phyloP scores from a whole-genome alignment of 2,329 filamentous ascomycete species.

The Colletotrichum nymphaeae region DNA sequence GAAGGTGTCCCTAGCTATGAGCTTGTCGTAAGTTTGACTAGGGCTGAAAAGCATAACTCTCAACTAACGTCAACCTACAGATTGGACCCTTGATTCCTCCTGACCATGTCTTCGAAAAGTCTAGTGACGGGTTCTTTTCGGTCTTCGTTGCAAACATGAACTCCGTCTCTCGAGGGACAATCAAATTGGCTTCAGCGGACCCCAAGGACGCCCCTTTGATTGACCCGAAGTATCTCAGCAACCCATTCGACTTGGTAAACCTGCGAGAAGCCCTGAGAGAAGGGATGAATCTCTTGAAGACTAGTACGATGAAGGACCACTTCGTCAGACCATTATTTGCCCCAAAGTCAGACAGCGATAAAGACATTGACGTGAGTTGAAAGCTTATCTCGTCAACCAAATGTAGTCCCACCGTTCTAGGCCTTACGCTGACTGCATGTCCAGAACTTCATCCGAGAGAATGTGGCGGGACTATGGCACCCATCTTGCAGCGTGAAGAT shows the following conservation, averaged over 20 bases:
- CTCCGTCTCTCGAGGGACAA: conserved; percentile 6
- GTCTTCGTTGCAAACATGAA: conserved; percentile 27
- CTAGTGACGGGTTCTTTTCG: conserved; percentile 13
- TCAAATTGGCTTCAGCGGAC: conserved; percentile 9
- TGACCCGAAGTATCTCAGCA: conserved; percentile 21
- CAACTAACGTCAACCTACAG: neutral
- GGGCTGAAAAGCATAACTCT: no score
- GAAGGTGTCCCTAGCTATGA: conserved; percentile 16
- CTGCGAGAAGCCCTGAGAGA: conserved; percentile 9
- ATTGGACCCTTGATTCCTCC: conserved; percentile 19
- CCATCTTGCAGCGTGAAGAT: conserved; percentile 29
- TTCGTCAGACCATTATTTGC: conserved; percentile 21
- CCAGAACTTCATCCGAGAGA: conserved; percentile 22
- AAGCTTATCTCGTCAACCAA: no score
- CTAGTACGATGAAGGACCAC: neutral
- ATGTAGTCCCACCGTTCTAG: neutral
- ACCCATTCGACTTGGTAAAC: conserved; percentile 14
- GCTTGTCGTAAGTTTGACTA: neutral
- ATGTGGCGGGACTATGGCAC: conserved; percentile 20
- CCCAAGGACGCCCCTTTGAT: neutral
- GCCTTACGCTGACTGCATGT: neutral
- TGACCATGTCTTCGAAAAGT: conserved; percentile 3
- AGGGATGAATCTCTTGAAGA: neutral
- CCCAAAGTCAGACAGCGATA: conserved; percentile 16
- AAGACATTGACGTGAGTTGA: conserved; percentile 1